Base-by-base conservation (phyloP, 345 rosid genomes). In the Citrus inodora region DNA sequence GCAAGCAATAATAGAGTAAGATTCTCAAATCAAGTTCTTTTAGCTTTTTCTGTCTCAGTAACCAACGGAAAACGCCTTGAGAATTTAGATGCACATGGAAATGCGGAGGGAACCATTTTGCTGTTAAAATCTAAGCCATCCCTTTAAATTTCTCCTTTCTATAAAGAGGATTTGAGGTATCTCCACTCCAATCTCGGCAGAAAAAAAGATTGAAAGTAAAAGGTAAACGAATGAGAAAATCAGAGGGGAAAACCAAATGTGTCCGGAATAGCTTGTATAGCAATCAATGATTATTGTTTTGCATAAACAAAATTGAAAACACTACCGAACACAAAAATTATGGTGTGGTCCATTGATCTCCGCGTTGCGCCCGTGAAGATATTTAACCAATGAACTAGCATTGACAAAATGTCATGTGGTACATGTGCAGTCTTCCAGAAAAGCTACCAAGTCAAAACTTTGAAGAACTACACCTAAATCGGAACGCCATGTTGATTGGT, bases 381-480 rank as follows among this genome's bases (percentile, higher is more conserved):
- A 24, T 56, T 27, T 7, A 56, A 11, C 75, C 81, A 77, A 78
- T 56, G 62, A 66, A 38, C 7, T 38, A 10, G 14, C 8, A 3
- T 55, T 33, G 82, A 76, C 60, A 65, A 73, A 65, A 63, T 16
- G 51, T 73, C 85, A 83, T 76, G 83, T 70, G 78, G 86, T 51
- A 42, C 81, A 74, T 74, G 83, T 79, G 86, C 46, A n/a, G 1
- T n/a, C 24, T 32, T 32, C 2, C 2, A 11, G 33, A 16, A 63
- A 55, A 16, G 28, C 9, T 38, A 7, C 32, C 9, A 8, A n/a
- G 7, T 16, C 14, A 11, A 24, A 25, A 46, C 32, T 25, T 74
- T n/a, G 62, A 66, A 69, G 60, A 58, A 37, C 62, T 33, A 11
- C 22, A 10, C 32, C 33, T 35, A 48, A 38, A 69, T 28, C 69